Base-by-base conservation (phyloP, 2,329 filamentous ascomycete genomes). In the Moelleriella libera region DNA sequence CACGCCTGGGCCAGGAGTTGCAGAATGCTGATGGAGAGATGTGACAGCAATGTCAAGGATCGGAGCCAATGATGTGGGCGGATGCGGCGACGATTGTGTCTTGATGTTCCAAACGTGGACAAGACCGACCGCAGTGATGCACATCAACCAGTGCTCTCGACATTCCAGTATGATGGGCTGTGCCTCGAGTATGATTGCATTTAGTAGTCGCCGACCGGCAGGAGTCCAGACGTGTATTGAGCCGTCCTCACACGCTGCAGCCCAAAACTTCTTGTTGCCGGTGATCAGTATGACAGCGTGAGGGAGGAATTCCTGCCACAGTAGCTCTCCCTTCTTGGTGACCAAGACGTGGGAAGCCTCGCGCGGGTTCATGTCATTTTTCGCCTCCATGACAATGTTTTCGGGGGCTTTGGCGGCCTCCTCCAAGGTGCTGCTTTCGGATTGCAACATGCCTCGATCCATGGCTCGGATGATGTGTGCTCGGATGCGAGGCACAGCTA, bases 281-380 rank as follows among this genome's bases (percentile, higher is more conserved):
- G 90, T 92, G 1, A 94, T 82, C 1, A 97, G 74, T n/a, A 98
- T 76, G 29, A 95, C 85, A 5, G 88, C 80, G 49, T 83, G 78
- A 0, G 90, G 89, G 11, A 98, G 68, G 57, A 87, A 98, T 59
- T 98, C 94, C 58, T 96, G 87, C 92, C 94, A 98, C 4, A 97
- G 64, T 1, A 84, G 71, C 48, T 82, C 80, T 5, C 88, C 88
- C 47, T 87, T 80, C 60, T 88, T 90, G 2, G 82, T 85, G 40
- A 92, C 82, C 5, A 80, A 85, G 41, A 98, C 79, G 34, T 87
- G 82, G 5, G 88, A 85, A 1, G 92, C 92, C 50, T 97, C 90
- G 51, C 84, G 78, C 42, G 70, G 82, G 69, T 69, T 83, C 60
- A 75, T 70, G 2, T 89, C 85, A 59, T 98, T 98, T 51, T 82